Base-by-base conservation (phyloP, 192 early-diverging fungal species). In the Umbelopsis ramanniana region DNA sequence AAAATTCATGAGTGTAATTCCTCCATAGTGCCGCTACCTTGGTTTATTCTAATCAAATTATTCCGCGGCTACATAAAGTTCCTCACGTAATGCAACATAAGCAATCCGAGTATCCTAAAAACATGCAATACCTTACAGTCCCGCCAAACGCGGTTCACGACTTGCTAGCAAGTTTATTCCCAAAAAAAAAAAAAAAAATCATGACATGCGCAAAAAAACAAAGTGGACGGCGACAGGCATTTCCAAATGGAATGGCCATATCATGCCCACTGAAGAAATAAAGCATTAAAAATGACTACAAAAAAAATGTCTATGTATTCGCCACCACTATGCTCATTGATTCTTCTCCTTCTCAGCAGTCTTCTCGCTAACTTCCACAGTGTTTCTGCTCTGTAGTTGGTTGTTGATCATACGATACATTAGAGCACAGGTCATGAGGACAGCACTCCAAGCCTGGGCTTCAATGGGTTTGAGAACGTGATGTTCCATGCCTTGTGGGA, bases 381-480 rank as follows among this genome's bases (percentile, higher is more conserved):
- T 33, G 14, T 35, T 19, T 29, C 37, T 63, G 2, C 35, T 22
- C 57, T 63, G 57, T 26, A 63, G 57, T 37, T 63, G 57, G 6
- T 9, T 14, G 15, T 63, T 35, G 14, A 33, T 26, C 57, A 63
- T 35, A 19, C 57, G 57, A 26, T 76, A 76, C 10, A 76, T 22
- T 0, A 73, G 43, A 47, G 71, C 71, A 37, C 71, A 23, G 2
- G 68, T 63, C 47, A 73, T 54, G 26, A 77, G 29, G 14, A 77
- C 33, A 38, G 71, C 47, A 22, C 53, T 66, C 76, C 76, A 77
- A 38, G 76, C 76, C 69, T 73, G 71, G 3, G 76, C 71, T 52
- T 77, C 76, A 17, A 40, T 53, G 14, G 46, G 67, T n/a, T 55
- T 66, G 15, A 77, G 45, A 10, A 52, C 45, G 4, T 48, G 67